phyloP scores from a whole-genome alignment of 2,329 filamentous ascomycete genomes.

The Ceratocystis papillata region DNA sequence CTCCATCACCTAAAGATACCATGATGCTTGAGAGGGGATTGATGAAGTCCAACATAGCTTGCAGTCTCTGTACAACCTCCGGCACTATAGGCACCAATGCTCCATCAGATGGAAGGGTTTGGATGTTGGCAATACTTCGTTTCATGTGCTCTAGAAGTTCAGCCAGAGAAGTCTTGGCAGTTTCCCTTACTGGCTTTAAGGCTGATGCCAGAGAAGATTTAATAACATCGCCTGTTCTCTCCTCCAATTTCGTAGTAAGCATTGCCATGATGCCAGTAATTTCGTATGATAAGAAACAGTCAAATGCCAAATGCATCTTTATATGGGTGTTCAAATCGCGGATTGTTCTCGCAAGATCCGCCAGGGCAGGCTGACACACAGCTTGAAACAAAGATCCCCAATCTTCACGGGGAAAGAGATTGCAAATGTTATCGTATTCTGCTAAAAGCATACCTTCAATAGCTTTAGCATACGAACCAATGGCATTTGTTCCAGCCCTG shows the following conservation, averaged over 20 bases:
- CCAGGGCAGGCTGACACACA: slow-evolving; percentile 66
- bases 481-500: slow-evolving; percentile 77
- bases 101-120: slow-evolving; percentile 65
- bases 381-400: slow-evolving; percentile 69
- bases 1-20: slow-evolving; percentile 83
- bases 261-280: slow-evolving; percentile 81
- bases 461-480: slow-evolving; percentile 75
- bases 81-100: slow-evolving; percentile 65
- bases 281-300: slow-evolving; percentile 92
- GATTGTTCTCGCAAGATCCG: slow-evolving; percentile 74
- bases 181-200: slow-evolving; percentile 81
- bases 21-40: slow-evolving; percentile 80
- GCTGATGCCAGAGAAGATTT: slow-evolving; percentile 75
- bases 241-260: slow-evolving; percentile 68
- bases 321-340: slow-evolving; percentile 85
- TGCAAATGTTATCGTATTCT: slow-evolving; percentile 84
- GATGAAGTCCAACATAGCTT: slow-evolving; percentile 78
- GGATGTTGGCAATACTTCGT: slow-evolving; percentile 53
- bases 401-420: slow-evolving; percentile 75
- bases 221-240: slow-evolving; percentile 65
- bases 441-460: slow-evolving; percentile 79
- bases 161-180: slow-evolving; percentile 72
- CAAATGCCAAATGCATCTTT: slow-evolving; percentile 71
- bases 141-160: slow-evolving; percentile 77
- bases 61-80: slow-evolving; percentile 76